Percentiles rank a stretch among this genome's conserved stretches.
These are phyloP conservation scores for Salix exigua DNA, from an alignment of 345 rosid genomes.

Conservation along the genomic window DNA sequence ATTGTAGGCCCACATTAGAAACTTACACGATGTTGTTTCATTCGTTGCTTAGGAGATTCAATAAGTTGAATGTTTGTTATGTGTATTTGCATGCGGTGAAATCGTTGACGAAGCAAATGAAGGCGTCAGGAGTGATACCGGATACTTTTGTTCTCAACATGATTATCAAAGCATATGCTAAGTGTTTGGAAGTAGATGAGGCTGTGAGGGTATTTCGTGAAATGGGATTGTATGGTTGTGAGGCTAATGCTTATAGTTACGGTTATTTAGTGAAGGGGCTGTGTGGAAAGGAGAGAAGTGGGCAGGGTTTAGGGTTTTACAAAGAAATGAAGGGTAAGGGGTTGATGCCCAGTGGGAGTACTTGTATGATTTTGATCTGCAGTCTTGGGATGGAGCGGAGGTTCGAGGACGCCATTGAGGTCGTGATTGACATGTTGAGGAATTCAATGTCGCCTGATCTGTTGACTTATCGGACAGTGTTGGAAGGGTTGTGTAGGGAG, in stretches of 20 bases:
- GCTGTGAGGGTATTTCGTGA: conserved; percentile 65
- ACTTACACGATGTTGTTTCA: conserved; percentile 57
- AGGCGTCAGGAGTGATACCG: conserved; percentile 68
- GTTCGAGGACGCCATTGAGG: conserved; percentile 47
- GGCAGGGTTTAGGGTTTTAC: conserved; percentile 67
- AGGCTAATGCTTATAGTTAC: conserved; percentile 64
- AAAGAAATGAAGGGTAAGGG: conserved; percentile 68
- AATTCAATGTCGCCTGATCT: conserved; percentile 64
- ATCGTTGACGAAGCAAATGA: conserved; percentile 84
- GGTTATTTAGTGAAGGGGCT: conserved; percentile 68
- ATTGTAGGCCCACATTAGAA: conserved; percentile 73
- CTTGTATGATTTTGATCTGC: conserved; percentile 70
- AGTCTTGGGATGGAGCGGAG: conserved; percentile 64
- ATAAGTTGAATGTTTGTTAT: conserved; percentile 62
- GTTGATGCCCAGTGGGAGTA: conserved; percentile 56
- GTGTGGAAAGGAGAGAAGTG: conserved; percentile 73
- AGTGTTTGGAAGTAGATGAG: conserved; percentile 72
- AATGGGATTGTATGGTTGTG: conserved; percentile 80
- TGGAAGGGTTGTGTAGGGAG: conserved; percentile 68
- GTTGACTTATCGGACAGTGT: conserved; percentile 73
- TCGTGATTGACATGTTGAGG: conserved; percentile 58
- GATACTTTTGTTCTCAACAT: conserved; percentile 77
- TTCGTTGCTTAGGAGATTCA: conserved; percentile 68
- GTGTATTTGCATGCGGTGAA: conserved; percentile 75
- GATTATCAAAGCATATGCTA: conserved; percentile 80